Evolutionary conservation across 805 yeast genomes (phyloP), one percentile per base, ranked within the genome.

Genomic region (Nakazawaea peltata): DNA sequence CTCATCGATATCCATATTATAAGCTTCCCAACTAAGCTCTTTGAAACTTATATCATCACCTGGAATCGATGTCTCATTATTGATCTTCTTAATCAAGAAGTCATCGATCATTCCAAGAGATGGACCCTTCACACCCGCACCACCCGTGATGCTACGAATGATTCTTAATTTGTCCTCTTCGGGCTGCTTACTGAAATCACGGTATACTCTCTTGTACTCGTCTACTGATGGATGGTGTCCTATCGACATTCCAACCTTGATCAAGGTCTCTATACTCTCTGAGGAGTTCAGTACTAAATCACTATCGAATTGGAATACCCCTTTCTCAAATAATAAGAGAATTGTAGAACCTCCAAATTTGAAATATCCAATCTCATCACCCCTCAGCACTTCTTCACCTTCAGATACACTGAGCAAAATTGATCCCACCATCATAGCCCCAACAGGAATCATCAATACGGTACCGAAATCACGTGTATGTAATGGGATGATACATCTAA

Each of bases 361-460:
- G 69, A 90, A 90, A 51, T 85, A 90, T 0, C 98, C 98, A 19
- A 90, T 57, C 48, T 90, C 97, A 28, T 83, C 88, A 4, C 92
- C 83, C 30, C 88, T 66, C 7, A 57, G 47, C 3, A 90, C 65
- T 0, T 35, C 26, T 29, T 75, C 75, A 2, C 85, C 86, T 30
- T 68, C 71, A 34, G 69, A 52, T 12, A 77, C 79, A 0, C 90
- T 78, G 19, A 90, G 54, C 0, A 86, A 70, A 2, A 81, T 87
- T 2, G 95, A 81, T 0, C 97, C 97, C 2, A 90, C 98, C 97
- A 90, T 87, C 97, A 92, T 90, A 0, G 98, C 98, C 24, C 98
- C 98, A 4, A 90, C 85, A 5, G 92, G 77, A 16, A 86, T 73
- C 59, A 84, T 68, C 42, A 82, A 61, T 14, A 90, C 81, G 0